phyloP scores from a whole-genome alignment of 768 basidiomycete genomes.

The Russula foetens region DNA sequence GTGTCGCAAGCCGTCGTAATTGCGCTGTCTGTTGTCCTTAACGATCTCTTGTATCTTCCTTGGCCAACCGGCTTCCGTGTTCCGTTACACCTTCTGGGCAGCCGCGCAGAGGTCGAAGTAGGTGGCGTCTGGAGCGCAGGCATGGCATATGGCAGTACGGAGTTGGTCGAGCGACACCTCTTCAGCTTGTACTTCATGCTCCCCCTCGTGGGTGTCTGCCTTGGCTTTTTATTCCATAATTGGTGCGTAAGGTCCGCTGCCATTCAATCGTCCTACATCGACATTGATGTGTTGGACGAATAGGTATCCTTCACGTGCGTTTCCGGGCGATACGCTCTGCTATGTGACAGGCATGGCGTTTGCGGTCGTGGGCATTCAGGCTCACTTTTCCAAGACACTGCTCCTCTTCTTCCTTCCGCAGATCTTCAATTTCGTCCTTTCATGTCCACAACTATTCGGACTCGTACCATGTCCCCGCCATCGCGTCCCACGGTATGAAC shows the following conservation, averaged over 20 bases:
- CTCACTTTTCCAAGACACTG: slow-evolving; percentile 95
- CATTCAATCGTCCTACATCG: not conserved
- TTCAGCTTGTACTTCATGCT: slow-evolving; percentile 97
- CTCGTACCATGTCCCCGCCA: slow-evolving; percentile 92
- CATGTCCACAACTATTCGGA: slow-evolving; percentile 91
- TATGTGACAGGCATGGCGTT: slow-evolving; percentile 99
- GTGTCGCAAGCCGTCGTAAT: slow-evolving; percentile 91
- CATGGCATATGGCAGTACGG: slow-evolving; percentile 76
- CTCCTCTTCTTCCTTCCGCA: slow-evolving; percentile 96
- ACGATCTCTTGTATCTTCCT: slow-evolving; percentile 92
- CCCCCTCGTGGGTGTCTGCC: slow-evolving; percentile 84
- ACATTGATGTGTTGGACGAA: not conserved
- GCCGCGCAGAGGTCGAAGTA: slow-evolving; percentile 56
- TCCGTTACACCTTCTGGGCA: slow-evolving; percentile 62
- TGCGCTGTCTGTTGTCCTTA: slow-evolving; percentile 80
- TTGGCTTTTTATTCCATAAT: slow-evolving; percentile 91
- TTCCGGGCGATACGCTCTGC: slow-evolving; percentile 95
- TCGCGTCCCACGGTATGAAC: slow-evolving; percentile 73
- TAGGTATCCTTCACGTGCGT: slow-evolving; percentile 94
- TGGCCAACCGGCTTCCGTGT: slow-evolving; percentile 71
- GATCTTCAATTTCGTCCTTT: slow-evolving; percentile 94
- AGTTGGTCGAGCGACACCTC: slow-evolving; percentile 88
- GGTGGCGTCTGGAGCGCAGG: slow-evolving; percentile 79
- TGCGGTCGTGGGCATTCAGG: slow-evolving; percentile 94
- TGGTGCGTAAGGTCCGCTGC: slow-evolving; percentile 50